Percentiles rank a stretch among this genome's conserved stretches.
phyloP scores from a whole-genome alignment of 2,329 filamentous ascomycete species.

The Fusarium solani-melongenae region DNA sequence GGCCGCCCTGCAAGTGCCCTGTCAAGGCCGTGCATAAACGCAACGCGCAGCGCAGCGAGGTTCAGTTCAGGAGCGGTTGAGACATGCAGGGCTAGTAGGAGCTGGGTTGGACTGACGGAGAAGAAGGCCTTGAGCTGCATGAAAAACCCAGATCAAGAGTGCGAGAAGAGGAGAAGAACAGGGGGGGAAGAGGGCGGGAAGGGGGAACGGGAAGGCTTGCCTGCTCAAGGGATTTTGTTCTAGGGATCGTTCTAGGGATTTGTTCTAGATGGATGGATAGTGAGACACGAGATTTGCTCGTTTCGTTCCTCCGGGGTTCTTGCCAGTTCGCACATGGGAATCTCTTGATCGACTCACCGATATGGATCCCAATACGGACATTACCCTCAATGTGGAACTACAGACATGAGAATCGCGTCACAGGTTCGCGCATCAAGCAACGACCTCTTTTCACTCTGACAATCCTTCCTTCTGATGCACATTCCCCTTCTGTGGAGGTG shows the following conservation, averaged over 20 bases:
- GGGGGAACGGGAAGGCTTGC: background rate
- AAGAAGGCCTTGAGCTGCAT: background rate
- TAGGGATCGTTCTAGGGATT: background rate
- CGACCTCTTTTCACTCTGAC: background rate
- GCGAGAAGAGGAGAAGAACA: background rate
- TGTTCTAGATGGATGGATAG: background rate
- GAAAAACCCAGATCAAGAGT: background rate
- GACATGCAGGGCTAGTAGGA: conserved; percentile 3
- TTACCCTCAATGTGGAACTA: conserved; percentile 18
- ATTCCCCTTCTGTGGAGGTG: conserved; percentile 30
- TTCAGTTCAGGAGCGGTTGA: background rate
- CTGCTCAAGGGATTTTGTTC: background rate
- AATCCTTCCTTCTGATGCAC: conserved; percentile 8
- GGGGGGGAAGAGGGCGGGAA: background rate
- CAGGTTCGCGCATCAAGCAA: conserved; percentile 1
- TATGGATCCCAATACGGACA: conserved; percentile 4
- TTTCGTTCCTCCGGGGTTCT: background rate
- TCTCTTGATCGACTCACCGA: conserved; percentile 9
- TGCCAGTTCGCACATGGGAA: background rate
- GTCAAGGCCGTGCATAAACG: conserved; percentile 3
- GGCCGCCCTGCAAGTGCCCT: background rate
- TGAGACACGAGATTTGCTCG: conserved; percentile 2
- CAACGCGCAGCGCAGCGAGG: conserved; percentile 20
- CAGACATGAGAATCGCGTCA: conserved; percentile 5
- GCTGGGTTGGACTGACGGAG: conserved; percentile 4